phyloP scores from a whole-genome alignment of 208 protist species.

The Acanthamoeba lenticulata region DNA sequence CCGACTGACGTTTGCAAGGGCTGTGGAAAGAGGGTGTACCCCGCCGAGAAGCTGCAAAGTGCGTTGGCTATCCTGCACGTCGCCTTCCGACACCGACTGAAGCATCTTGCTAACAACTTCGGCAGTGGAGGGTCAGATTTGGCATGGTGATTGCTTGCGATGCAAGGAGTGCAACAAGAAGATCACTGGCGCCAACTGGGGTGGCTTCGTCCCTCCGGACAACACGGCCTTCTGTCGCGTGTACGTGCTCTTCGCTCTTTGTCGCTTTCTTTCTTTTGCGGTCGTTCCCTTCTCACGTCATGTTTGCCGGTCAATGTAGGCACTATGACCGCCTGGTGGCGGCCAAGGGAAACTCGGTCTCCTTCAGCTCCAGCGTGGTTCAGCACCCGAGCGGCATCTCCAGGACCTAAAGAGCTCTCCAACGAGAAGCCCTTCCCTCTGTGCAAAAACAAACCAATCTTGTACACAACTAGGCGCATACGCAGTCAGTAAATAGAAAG shows the following conservation, averaged over 20 bases:
- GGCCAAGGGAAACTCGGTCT: not conserved
- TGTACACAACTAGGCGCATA: no score
- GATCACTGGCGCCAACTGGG: slow-evolving; percentile 47
- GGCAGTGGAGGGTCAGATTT: slow-evolving; percentile 46
- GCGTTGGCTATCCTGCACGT: not conserved
- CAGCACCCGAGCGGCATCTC: slow-evolving; percentile 34
- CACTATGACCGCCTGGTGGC: slow-evolving; percentile 42
- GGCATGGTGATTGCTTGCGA: slow-evolving; percentile 36
- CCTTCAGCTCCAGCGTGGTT: slow-evolving; percentile 46
- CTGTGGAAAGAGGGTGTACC: slow-evolving; percentile 28
- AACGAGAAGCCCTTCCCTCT: no score
- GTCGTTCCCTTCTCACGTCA: not conserved
- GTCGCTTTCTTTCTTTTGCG: not conserved
- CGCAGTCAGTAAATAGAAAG: no score
- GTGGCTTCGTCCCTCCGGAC: slow-evolving; percentile 41
- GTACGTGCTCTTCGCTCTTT: not conserved
- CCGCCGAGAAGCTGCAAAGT: slow-evolving; percentile 48
- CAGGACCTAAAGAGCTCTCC: slow-evolving; percentile 46
- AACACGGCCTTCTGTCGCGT: slow-evolving; percentile 16
- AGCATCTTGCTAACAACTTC: not conserved
- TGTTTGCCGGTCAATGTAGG: not conserved
- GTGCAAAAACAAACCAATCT: not conserved
- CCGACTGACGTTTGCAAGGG: slow-evolving; percentile 31
- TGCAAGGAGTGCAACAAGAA: slow-evolving; percentile 61
- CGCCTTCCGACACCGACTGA: not conserved